phyloP scores from a whole-genome alignment of 139 green algal genomes.

The Asterochloris erici region DNA sequence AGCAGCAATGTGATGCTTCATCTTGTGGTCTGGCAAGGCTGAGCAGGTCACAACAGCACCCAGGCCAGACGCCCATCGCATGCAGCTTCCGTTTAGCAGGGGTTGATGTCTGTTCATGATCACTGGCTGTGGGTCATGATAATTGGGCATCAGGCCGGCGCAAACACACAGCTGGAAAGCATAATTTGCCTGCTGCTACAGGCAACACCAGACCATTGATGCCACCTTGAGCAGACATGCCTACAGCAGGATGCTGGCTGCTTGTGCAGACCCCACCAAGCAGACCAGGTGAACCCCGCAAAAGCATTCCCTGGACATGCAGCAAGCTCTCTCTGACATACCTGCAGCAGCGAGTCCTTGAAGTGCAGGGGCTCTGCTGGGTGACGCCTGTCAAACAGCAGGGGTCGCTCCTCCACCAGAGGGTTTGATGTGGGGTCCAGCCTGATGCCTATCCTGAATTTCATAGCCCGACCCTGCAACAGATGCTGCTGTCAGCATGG shows the following conservation, averaged over 20 bases:
- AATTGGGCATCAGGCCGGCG: too few relatives aligned
- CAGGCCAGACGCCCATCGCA: too few relatives aligned
- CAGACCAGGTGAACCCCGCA: background rate
- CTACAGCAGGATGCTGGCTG: too few relatives aligned
- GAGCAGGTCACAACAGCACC: too few relatives aligned
- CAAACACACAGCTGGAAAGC: too few relatives aligned
- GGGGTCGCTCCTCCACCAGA: background rate
- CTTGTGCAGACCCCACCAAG: too few relatives aligned
- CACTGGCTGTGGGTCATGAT: too few relatives aligned
- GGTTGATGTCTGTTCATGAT: too few relatives aligned
- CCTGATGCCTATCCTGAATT: background rate
- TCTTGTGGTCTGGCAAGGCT: background rate
- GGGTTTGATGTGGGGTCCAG: background rate
- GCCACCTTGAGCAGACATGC: too few relatives aligned
- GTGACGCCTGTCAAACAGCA: conserved; percentile 6
- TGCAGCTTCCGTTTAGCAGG: too few relatives aligned
- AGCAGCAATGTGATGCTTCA: background rate
- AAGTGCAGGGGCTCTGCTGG: background rate
- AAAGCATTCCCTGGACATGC: background rate
- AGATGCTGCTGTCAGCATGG: background rate
- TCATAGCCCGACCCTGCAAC: background rate
- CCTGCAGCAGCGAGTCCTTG: background rate
- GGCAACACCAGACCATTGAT: too few relatives aligned
- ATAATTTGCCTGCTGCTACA: too few relatives aligned
- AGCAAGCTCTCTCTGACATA: background rate